Percentiles rank a stretch among this genome's conserved stretches.
Conservation (phyloP, 2,329 filamentous ascomycete genomes). For the Trichoderma simmonsii region DNA sequence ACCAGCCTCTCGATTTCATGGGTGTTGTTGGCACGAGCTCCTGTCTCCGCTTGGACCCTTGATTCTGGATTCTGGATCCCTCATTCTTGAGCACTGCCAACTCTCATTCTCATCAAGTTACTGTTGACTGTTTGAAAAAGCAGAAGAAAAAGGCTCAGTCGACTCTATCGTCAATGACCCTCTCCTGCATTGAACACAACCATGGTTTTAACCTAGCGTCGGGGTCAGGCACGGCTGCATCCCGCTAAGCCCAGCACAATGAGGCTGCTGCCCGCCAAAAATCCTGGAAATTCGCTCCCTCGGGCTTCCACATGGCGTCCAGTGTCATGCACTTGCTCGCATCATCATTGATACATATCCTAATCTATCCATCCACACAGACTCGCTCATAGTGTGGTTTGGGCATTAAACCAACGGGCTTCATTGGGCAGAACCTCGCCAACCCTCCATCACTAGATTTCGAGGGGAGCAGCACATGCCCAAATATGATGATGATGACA, state of each 20-base stretch:
- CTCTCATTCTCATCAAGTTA: neutral
- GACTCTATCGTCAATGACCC: neutral
- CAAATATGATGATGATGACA: neutral
- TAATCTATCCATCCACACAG: neutral
- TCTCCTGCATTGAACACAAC: neutral
- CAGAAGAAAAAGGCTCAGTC: neutral
- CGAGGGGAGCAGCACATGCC: neutral
- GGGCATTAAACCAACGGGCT: neutral
- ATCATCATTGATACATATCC: neutral
- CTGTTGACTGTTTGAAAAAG: neutral
- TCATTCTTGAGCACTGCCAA: neutral
- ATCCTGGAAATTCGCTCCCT: neutral
- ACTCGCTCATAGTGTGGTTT: neutral
- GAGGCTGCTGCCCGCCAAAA: neutral
- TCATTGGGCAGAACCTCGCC: neutral
- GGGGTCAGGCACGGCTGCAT: conserved; percentile 20
- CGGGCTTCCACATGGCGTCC: neutral
- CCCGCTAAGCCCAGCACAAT: conserved; percentile 3
- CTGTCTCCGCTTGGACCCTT: neutral
- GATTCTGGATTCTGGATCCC: neutral
- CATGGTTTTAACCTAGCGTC: neutral
- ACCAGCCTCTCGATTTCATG: neutral
- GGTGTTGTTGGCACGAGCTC: neutral
- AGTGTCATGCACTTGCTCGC: neutral
- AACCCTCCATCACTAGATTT: neutral